phyloP scores from a whole-genome alignment of 768 basidiomycete species.

The Galerina sulciceps region DNA sequence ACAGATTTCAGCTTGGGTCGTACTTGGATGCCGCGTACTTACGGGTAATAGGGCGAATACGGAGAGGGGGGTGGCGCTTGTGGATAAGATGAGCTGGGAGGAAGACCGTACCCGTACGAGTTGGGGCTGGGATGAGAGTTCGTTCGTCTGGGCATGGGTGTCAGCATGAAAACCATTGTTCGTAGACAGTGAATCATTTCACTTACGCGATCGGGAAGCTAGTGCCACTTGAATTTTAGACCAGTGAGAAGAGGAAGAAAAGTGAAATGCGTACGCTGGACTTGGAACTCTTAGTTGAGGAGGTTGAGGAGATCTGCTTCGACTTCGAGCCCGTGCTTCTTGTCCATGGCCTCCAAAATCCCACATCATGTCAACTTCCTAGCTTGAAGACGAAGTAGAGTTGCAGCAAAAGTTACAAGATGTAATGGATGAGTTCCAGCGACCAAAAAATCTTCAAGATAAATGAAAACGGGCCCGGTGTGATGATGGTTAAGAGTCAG shows the following conservation, averaged over 20 bases:
- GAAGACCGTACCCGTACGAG: conserved; percentile 10
- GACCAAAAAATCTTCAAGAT: too few species aligned
- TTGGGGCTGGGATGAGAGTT: not conserved
- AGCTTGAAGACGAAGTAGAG: not conserved
- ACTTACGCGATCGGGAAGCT: conserved; percentile 37
- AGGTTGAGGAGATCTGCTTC: conserved; percentile 28
- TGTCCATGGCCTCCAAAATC: conserved; percentile 29
- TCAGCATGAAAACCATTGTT: not conserved
- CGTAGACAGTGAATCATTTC: too few species aligned
- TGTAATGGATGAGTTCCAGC: too few species aligned
- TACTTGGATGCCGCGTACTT: not conserved
- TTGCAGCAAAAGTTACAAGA: too few species aligned
- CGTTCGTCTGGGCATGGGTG: not conserved
- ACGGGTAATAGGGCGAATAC: not conserved
- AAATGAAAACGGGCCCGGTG: too few species aligned
- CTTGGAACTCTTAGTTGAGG: conserved; percentile 29
- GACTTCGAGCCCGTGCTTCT: conserved; percentile 15
- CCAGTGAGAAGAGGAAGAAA: not conserved
- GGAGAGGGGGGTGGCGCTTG: conserved; percentile 4
- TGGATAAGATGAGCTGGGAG: conserved; percentile 18
- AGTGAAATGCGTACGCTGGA: conserved; percentile 28
- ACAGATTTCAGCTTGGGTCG: too few species aligned
- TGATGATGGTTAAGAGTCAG: conserved; percentile 7
- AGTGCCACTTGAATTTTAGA: not conserved
- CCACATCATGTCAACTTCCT: conserved; percentile 42